Evolutionary conservation across 345 rosid genomes (phyloP).

Genomic region (Camelina laxa): DNA sequence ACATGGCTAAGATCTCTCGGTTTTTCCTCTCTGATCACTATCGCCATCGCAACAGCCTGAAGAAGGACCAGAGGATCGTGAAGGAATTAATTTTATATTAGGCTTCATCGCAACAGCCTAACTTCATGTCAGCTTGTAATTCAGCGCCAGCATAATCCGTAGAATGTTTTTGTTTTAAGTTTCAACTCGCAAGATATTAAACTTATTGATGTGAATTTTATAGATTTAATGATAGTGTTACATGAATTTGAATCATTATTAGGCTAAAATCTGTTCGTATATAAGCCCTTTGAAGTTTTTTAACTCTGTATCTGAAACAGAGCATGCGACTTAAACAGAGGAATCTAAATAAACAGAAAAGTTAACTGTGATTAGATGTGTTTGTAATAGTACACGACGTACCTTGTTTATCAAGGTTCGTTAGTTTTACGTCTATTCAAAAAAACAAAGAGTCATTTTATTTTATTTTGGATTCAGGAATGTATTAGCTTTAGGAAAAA

Average conservation of each 20-base stretch:
- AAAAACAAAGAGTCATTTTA: background rate
- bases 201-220: background rate
- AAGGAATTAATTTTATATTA: slow-evolving; percentile 8
- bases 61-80: background rate
- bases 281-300: too few species aligned
- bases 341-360: background rate
- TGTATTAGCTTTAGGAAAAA: background rate
- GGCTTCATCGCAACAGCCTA: too few species aligned
- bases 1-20: too few species aligned
- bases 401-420: background rate
- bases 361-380: background rate
- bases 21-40: too few species aligned
- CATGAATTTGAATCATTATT: background rate
- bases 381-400: background rate
- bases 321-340: background rate
- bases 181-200: background rate
- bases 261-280: background rate
- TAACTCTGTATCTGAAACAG: background rate
- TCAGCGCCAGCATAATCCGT: background rate
- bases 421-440: background rate
- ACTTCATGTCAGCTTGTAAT: slow-evolving; percentile 16
- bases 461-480: too few species aligned
- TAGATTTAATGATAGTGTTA: background rate
- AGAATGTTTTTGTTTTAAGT: background rate
- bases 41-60: too few species aligned